phyloP scores from a whole-genome alignment of 2,329 filamentous ascomycete genomes.

The Exophiala lecanii-corni region DNA sequence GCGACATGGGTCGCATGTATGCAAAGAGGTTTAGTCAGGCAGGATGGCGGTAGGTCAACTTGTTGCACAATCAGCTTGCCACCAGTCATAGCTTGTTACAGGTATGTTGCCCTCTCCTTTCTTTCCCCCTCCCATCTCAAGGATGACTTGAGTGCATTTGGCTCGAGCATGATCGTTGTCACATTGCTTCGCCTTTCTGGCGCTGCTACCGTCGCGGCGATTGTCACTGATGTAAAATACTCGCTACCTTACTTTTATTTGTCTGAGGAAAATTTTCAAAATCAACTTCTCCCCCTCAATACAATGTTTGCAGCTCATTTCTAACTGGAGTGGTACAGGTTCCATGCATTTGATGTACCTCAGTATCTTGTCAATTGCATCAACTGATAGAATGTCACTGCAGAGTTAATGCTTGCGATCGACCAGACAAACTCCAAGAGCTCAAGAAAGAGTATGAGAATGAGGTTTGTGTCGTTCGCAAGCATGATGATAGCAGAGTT shows the following conservation, averaged over 20 bases:
- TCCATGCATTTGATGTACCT: no score
- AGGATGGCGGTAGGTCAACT: constrained; percentile 77
- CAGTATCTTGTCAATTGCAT: no score
- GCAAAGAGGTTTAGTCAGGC: constrained; percentile 80
- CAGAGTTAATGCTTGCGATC: constrained; percentile 94
- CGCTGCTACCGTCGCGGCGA: constrained; percentile 51
- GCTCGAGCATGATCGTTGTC: constrained; percentile 86
- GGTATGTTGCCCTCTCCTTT: constrained; percentile 32
- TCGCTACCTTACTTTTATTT: constrained; percentile 88
- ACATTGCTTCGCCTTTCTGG: constrained; percentile 71
- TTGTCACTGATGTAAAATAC: constrained; percentile 98
- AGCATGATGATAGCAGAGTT: constrained; percentile 32
- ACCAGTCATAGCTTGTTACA: constrained; percentile 20
- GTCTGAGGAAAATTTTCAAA: constrained; percentile 86
- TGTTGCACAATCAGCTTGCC: constrained; percentile 5
- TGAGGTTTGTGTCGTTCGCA: constrained; percentile 65
- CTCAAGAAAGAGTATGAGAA: constrained; percentile 76
- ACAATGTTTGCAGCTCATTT: no score
- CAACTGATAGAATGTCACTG: constrained; percentile 18
- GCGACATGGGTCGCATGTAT: constrained; percentile 99
- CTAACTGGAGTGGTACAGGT: no score
- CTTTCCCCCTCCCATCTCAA: constrained; percentile 34
- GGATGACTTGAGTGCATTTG: constrained; percentile 99
- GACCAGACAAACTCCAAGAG: constrained; percentile 78
- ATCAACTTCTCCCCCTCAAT: constrained; percentile 7